Evolutionary conservation across 768 basidiomycete species (phyloP).

Genomic region (Amanita subjunquillea): DNA sequence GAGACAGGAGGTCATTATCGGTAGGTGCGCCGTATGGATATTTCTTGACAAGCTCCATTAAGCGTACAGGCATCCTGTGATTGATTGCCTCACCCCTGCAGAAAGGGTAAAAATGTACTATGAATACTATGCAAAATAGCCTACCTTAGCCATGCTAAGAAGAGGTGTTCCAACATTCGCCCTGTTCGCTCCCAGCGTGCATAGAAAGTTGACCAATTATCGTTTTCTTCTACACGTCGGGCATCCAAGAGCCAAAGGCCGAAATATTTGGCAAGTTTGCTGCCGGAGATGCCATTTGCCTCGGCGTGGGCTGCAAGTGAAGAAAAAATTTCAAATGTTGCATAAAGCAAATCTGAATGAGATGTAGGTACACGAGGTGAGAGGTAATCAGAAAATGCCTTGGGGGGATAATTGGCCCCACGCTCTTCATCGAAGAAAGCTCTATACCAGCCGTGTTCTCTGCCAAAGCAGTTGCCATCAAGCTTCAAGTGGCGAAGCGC

Average conservation of each 20-base stretch:
- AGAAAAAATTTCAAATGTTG: constrained; percentile 52
- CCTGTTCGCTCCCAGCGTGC: constrained; percentile 66
- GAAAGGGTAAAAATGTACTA: neutral
- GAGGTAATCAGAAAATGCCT: constrained; percentile 52
- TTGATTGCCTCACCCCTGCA: constrained; percentile 47
- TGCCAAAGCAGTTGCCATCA: constrained; percentile 50
- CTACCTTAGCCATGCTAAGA: constrained; percentile 64
- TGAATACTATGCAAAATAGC: constrained; percentile 5
- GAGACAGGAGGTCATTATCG: constrained; percentile 39
- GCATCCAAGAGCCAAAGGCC: constrained; percentile 64
- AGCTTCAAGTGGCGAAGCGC: constrained; percentile 64
- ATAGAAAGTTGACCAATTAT: constrained; percentile 61
- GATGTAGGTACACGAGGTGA: constrained; percentile 47
- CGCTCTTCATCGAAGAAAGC: constrained; percentile 54
- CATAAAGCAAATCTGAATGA: constrained; percentile 48
- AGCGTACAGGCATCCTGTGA: constrained; percentile 55
- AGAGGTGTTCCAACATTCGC: constrained; percentile 66
- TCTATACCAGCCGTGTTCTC: constrained; percentile 57
- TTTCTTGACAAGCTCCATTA: constrained; percentile 56
- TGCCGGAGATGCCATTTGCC: constrained; percentile 63
- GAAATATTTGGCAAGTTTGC: constrained; percentile 63
- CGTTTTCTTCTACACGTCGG: constrained; percentile 33
- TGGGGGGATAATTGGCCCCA: constrained; percentile 44
- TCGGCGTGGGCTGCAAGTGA: constrained; percentile 67
- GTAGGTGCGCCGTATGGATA: constrained; percentile 47